These are phyloP conservation scores for Candida neerlandica DNA, from an alignment of 1,139 yeast genomes.

Conservation along the genomic window DNA sequence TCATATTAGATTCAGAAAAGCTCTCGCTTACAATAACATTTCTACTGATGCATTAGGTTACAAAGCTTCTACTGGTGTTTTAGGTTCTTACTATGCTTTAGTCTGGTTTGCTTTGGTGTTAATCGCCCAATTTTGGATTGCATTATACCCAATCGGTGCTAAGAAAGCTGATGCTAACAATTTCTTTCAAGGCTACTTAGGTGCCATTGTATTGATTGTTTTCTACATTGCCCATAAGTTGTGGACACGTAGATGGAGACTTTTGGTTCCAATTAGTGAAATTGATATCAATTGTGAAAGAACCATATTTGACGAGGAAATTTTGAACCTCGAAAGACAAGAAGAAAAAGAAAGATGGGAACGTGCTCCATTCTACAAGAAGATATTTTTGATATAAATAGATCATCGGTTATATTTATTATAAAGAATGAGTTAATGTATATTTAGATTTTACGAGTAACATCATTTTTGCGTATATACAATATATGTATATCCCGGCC, in stretches of 20 bases:
- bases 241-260: slow-evolving; percentile 35
- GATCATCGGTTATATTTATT: slow-evolving; percentile 22
- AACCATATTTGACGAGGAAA: slow-evolving; percentile 41
- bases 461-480: not conserved
- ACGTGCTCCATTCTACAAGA: slow-evolving; percentile 28
- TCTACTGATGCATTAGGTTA: slow-evolving; percentile 41
- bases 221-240: slow-evolving; percentile 41
- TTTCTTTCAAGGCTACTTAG: slow-evolving; percentile 43
- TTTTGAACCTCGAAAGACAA: slow-evolving; percentile 38
- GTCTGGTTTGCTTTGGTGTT: slow-evolving; percentile 37
- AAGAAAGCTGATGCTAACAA: slow-evolving; percentile 29
- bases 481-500: no score
- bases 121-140: slow-evolving; percentile 47
- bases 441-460: no score
- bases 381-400: slow-evolving; percentile 16
- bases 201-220: slow-evolving; percentile 35
- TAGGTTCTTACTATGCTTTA: slow-evolving; percentile 42
- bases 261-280: slow-evolving; percentile 32
- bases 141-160: slow-evolving; percentile 39
- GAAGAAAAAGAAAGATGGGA: slow-evolving; percentile 33
- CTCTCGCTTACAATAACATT: slow-evolving; percentile 38
- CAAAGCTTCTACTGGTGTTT: slow-evolving; percentile 42
- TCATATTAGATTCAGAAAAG: slow-evolving; percentile 46
- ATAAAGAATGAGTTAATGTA: not conserved
- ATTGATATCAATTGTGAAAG: slow-evolving; percentile 39